A percentile compares a stretch with the other conserved stretches of the same genome.
phyloP scores from a whole-genome alignment of 768 basidiomycete species.

The Suillus discolor region DNA sequence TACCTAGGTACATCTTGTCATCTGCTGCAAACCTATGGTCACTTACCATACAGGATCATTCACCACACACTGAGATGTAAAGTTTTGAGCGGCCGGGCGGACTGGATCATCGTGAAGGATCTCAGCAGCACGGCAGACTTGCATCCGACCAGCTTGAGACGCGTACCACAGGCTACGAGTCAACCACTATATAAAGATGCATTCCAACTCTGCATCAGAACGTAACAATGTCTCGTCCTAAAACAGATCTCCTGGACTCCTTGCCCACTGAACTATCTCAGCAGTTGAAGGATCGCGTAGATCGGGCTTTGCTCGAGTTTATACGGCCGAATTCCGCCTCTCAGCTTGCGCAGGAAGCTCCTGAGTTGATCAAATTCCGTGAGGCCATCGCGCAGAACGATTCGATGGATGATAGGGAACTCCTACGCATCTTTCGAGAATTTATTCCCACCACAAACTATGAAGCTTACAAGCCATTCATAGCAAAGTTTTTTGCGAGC shows the following conservation, averaged over 20 bases:
- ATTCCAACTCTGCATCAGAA: neutral
- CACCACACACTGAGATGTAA: neutral
- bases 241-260: neutral
- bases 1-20: neutral
- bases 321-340: slow-evolving; percentile 2
- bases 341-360: slow-evolving; percentile 2
- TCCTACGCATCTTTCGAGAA: slow-evolving; percentile 15
- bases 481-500: slow-evolving; percentile 14
- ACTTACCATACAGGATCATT: neutral
- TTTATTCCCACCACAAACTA: slow-evolving; percentile 17
- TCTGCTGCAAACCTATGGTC: neutral
- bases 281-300: neutral
- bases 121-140: neutral
- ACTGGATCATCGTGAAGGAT: neutral
- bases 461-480: slow-evolving; percentile 19
- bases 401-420: slow-evolving; percentile 6
- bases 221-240: neutral
- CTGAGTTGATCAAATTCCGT: slow-evolving; percentile 14
- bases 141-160: neutral
- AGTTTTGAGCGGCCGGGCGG: neutral
- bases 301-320: neutral
- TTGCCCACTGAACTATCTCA: slow-evolving; percentile 2
- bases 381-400: slow-evolving; percentile 9
- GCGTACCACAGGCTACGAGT: neutral
- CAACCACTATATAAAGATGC: neutral